Conservation (phyloP, 305 asterid genomes). For the Fraxinus velutina region DNA sequence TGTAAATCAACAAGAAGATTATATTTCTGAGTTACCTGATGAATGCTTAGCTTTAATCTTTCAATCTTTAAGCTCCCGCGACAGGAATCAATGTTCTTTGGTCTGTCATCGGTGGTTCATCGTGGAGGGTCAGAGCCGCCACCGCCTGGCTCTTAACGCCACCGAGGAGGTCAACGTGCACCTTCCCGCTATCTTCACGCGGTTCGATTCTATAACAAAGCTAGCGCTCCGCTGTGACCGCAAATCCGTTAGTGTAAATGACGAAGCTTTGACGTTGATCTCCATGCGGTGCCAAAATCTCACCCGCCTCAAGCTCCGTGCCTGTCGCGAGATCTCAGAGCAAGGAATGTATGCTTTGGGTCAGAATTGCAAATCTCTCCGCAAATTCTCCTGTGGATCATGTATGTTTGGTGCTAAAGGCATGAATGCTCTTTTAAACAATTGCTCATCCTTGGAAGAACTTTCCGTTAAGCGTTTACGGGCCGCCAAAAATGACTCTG, state of each 20-base stretch:
- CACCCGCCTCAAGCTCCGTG: slow-evolving; percentile 29
- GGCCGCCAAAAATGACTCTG: no score
- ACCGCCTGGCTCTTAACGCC: slow-evolving; percentile 29
- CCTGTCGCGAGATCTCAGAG: slow-evolving; percentile 32
- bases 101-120: slow-evolving; percentile 31
- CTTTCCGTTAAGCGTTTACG: slow-evolving; percentile 24
- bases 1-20: slow-evolving; percentile 10
- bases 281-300: slow-evolving; percentile 25
- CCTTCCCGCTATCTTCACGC: slow-evolving; percentile 20
- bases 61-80: slow-evolving; percentile 29
- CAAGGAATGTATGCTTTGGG: slow-evolving; percentile 28
- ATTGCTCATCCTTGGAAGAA: slow-evolving; percentile 28
- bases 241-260: slow-evolving; percentile 24
- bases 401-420: slow-evolving; percentile 30
- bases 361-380: slow-evolving; percentile 26
- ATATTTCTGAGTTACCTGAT: slow-evolving; percentile 23
- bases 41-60: slow-evolving; percentile 30
- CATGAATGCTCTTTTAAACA: slow-evolving; percentile 29
- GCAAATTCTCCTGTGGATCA: slow-evolving; percentile 30
- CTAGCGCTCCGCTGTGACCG: slow-evolving; percentile 33
- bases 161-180: slow-evolving; percentile 13
- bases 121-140: slow-evolving; percentile 33
- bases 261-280: slow-evolving; percentile 22
- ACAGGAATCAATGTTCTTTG: slow-evolving; percentile 28
- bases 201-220: slow-evolving; percentile 27